A percentile compares a stretch with the other conserved stretches of the same genome.
Evolutionary conservation across 1,139 yeast species (phyloP).

Genomic region (Kodamaea anthophila): DNA sequence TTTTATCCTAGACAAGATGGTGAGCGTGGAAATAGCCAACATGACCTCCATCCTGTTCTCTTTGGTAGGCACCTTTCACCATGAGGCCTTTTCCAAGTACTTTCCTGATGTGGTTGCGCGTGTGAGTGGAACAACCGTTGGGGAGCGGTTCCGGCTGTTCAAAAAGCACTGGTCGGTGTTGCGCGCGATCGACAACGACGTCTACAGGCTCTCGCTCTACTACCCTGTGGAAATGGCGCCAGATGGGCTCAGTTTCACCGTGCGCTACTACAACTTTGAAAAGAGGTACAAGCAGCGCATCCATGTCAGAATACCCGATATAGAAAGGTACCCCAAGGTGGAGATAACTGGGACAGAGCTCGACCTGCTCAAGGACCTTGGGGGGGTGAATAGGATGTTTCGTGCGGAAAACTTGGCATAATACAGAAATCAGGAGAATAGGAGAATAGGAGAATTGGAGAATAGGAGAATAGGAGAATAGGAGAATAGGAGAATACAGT

Average conservation of each 20-base stretch:
- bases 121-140: not conserved
- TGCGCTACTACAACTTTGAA: constrained; percentile 12
- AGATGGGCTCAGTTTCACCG: constrained; percentile 9
- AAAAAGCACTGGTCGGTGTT: constrained; percentile 17
- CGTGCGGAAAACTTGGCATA: too few relatives aligned
- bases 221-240: constrained; percentile 20
- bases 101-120: constrained; percentile 1
- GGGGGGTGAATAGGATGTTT: too few relatives aligned
- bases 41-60: constrained; percentile 1
- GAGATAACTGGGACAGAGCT: not conserved
- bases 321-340: constrained; percentile 3
- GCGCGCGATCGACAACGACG: constrained; percentile 20
- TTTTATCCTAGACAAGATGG: constrained; percentile 15
- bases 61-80: constrained; percentile 1
- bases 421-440: too few relatives aligned
- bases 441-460: too few relatives aligned
- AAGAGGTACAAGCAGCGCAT: constrained; percentile 11
- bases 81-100: not conserved
- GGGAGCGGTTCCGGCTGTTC: constrained; percentile 14
- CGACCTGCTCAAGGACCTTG: not conserved
- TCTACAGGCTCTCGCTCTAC: constrained; percentile 23
- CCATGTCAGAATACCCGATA: constrained; percentile 5
- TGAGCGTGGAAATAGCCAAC: constrained; percentile 8
- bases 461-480: too few relatives aligned
- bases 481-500: too few relatives aligned